phyloP scores from a whole-genome alignment of 1,284 basidiomycete species.

The Hemileia vastatrix region DNA sequence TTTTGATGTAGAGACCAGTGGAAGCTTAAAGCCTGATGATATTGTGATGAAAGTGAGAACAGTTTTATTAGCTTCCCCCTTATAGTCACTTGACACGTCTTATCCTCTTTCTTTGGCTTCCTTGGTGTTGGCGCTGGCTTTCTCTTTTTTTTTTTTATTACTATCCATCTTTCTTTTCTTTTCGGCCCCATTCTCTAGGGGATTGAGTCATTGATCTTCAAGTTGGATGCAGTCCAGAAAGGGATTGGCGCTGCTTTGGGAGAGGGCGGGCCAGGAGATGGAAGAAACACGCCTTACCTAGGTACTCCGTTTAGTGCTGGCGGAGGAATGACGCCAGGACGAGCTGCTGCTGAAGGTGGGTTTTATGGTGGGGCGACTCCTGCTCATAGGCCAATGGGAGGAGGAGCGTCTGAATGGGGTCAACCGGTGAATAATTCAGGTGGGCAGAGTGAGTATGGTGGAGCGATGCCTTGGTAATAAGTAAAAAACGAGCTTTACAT shows the following conservation, averaged over 20 bases:
- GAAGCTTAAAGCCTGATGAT: constrained; percentile 74
- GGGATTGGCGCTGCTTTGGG: constrained; percentile 17
- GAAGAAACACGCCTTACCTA: constrained; percentile 22
- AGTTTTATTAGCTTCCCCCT: background rate
- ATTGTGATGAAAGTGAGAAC: constrained; percentile 66
- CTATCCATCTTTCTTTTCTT: background rate
- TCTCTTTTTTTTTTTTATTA: background rate
- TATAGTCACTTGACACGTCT: background rate
- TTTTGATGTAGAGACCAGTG: constrained; percentile 81
- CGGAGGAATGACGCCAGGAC: constrained; percentile 15
- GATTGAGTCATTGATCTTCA: constrained; percentile 23
- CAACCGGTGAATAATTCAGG: too few relatives aligned
- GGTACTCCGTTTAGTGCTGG: constrained; percentile 21
- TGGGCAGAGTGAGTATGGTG: too few relatives aligned
- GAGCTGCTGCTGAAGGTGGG: constrained; percentile 12
- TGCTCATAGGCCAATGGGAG: background rate
- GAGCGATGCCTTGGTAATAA: too few relatives aligned
- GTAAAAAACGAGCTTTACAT: too few relatives aligned
- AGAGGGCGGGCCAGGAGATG: constrained; percentile 20
- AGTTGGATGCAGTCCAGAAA: constrained; percentile 22
- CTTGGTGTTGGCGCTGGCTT: background rate
- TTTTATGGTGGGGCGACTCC: constrained; percentile 22
- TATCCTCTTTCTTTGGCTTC: background rate
- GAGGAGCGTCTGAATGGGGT: too few relatives aligned
- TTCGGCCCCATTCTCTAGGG: background rate